These are phyloP conservation scores for Candida glucosophila DNA, from an alignment of 1,139 yeast species.

Conservation along the genomic window DNA sequence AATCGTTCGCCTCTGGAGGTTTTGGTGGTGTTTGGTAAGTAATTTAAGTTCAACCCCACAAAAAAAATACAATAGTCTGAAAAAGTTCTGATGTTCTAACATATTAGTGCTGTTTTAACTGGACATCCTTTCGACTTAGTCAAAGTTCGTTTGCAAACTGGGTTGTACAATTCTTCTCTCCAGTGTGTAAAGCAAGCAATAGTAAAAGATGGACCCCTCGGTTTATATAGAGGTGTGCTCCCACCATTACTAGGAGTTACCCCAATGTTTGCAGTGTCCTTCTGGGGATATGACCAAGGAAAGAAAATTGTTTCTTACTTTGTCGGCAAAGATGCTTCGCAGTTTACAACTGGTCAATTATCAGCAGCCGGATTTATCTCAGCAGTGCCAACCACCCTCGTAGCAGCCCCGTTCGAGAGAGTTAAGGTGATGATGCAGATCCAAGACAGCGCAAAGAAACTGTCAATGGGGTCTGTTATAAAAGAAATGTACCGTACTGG, in stretches of 20 bases:
- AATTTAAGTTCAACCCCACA: not conserved
- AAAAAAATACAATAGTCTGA: not conserved
- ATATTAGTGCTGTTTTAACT: constrained; percentile 64
- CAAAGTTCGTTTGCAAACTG: constrained; percentile 85
- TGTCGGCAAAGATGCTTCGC: constrained; percentile 30
- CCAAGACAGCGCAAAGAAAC: constrained; percentile 41
- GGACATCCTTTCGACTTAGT: constrained; percentile 96
- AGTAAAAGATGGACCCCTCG: constrained; percentile 63
- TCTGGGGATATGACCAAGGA: constrained; percentile 97
- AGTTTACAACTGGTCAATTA: constrained; percentile 59
- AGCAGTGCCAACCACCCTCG: constrained; percentile 89
- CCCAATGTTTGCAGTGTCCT: constrained; percentile 96
- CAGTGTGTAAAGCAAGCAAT: constrained; percentile 66
- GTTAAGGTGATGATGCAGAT: constrained; percentile 91
- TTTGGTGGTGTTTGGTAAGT: constrained; percentile 41
- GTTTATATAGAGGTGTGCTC: constrained; percentile 79
- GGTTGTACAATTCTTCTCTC: constrained; percentile 50
- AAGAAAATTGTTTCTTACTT: constrained; percentile 55
- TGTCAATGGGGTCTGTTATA: constrained; percentile 53
- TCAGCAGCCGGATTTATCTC: constrained; percentile 94
- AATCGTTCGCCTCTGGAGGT: constrained; percentile 89
- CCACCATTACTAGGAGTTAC: constrained; percentile 94
- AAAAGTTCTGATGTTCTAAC: constrained; percentile 5
- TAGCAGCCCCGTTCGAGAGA: constrained; percentile 96
- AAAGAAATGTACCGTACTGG: constrained; percentile 70